phyloP scores from a whole-genome alignment of 2,329 filamentous ascomycete genomes.

The Diplocarpon rosae region DNA sequence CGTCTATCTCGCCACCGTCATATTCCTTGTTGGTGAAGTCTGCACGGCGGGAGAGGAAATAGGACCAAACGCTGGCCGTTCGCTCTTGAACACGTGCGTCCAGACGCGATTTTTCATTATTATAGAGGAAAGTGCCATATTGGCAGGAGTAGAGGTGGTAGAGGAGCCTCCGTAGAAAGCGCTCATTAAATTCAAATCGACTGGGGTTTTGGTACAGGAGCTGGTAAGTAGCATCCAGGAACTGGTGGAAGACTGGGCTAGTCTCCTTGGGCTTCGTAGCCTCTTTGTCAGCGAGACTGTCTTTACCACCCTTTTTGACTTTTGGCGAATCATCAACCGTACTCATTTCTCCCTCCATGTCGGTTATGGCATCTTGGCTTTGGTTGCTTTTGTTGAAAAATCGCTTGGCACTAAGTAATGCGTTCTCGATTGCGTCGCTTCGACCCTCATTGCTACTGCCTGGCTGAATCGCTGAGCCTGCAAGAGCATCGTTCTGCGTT shows the following conservation, averaged over 20 bases:
- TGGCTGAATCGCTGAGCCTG: conserved; percentile 49
- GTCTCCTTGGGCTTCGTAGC: conserved; percentile 80
- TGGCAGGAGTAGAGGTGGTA: conserved; percentile 96
- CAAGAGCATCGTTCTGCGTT: conserved; percentile 70
- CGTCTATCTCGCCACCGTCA: conserved; percentile 58
- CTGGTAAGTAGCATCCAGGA: conserved; percentile 89
- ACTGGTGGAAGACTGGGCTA: conserved; percentile 95
- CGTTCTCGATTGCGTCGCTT: conserved; percentile 73
- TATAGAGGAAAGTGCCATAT: conserved; percentile 93
- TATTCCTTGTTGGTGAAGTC: conserved; percentile 81
- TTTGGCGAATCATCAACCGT: conserved; percentile 24
- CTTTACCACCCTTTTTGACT: conserved; percentile 30
- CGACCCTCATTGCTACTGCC: conserved; percentile 39
- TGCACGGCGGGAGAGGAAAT: conserved; percentile 70
- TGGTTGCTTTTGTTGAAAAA: conserved; percentile 76
- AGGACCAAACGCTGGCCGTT: conserved; percentile 88
- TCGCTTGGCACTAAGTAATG: conserved; percentile 71
- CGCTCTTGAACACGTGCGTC: conserved; percentile 57
- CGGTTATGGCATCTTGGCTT: conserved; percentile 49
- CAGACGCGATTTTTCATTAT: conserved; percentile 79
- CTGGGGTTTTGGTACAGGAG: conserved; percentile 74
- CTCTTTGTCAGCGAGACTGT: conserved; percentile 43
- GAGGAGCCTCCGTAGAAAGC: conserved; percentile 76
- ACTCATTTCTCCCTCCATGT: conserved; percentile 37
- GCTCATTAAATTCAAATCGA: conserved; percentile 92